A percentile compares a stretch with the other conserved stretches of the same genome.
Conservation (phyloP, 1,284 basidiomycete species). For the Tetrapyrgos nigripes region DNA sequence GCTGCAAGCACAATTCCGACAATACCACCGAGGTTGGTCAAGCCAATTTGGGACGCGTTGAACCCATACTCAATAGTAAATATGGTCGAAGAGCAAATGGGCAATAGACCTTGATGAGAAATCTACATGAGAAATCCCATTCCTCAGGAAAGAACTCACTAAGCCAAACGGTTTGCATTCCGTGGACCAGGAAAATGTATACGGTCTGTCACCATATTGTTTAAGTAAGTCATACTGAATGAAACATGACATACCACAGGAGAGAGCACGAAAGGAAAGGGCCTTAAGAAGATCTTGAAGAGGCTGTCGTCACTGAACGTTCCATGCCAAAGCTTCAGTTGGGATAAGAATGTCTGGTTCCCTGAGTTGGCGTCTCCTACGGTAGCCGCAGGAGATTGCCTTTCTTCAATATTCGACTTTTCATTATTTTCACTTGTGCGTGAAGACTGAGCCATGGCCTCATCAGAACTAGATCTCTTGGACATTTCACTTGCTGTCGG, state of each 20-base stretch:
- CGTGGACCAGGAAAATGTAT: constrained; percentile 43
- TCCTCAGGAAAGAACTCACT: constrained; percentile 31
- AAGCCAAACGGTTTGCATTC: constrained; percentile 49
- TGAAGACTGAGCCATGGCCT: not conserved
- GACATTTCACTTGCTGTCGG: not conserved
- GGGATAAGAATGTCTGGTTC: constrained; percentile 36
- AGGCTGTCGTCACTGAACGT: constrained; percentile 40
- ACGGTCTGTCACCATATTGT: constrained; percentile 32
- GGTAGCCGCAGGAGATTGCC: constrained; percentile 20
- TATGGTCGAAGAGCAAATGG: constrained; percentile 49
- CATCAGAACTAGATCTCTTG: no score
- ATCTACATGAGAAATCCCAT: not conserved
- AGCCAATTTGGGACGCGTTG: constrained; percentile 43
- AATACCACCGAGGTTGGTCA: constrained; percentile 50
- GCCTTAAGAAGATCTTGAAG: constrained; percentile 41
- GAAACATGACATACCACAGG: constrained; percentile 41
- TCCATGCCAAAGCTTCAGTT: constrained; percentile 44
- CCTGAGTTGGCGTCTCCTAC: constrained; percentile 16
- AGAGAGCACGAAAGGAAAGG: constrained; percentile 47
- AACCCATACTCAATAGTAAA: constrained; percentile 49
- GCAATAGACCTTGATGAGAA: constrained; percentile 38
- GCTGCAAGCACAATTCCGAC: constrained; percentile 49
- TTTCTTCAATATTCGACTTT: constrained; percentile 32
- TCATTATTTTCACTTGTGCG: constrained; percentile 23
- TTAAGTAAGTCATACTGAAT: not conserved